Evolutionary conservation across 2,329 filamentous ascomycete species (phyloP), one percentile per base, ranked within the genome.

Genomic region (Microdochium trichocladiopsis): DNA sequence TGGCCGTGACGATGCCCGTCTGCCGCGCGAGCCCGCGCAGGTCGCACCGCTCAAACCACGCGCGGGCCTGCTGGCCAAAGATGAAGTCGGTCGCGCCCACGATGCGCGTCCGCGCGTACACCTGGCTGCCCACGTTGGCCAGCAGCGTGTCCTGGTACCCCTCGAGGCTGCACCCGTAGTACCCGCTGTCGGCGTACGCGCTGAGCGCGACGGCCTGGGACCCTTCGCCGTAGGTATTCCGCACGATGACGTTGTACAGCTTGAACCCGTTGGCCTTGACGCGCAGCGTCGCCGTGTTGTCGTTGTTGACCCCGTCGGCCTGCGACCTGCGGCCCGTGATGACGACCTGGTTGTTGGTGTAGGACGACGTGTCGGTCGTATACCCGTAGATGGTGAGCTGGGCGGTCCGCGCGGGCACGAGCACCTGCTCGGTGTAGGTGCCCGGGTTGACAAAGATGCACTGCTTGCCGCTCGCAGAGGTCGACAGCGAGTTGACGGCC

Each of bases 371-470:
- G 55, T 79, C 72, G 25, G 67, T 62, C 1, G 84, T 85, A 60
- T 79, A 78, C 18, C 84, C 84, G 59, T 82, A 80, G 54, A 83
- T 74, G 48, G 74, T 78, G 41, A 84, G 68, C 41, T 73, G 65
- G 1, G 75, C 77, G 11, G 66, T 68, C 48, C 77, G 72, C 1
- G 65, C 56, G 2, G 73, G 65, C 45, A 86, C 71, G 58, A 74
- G 76, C 41, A 84, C 79, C 61, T 84, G 82, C 62, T 85, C 82
- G 2, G 66, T 69, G 72, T 86, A 85, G 33, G 78, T 82, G 9
- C 82, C 82, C 23, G 75, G 65, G 58, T 79, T 63, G 64, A 87
- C 79, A 69, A 86, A 87, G 66, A 87, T 82, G 60, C 76, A 79
- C 53, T 83, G 79, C 1, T 71, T 70, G 1, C 66, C 57, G 2